Conservation (phyloP, 495 filamentous ascomycete species). For the Cercophora scortea region DNA sequence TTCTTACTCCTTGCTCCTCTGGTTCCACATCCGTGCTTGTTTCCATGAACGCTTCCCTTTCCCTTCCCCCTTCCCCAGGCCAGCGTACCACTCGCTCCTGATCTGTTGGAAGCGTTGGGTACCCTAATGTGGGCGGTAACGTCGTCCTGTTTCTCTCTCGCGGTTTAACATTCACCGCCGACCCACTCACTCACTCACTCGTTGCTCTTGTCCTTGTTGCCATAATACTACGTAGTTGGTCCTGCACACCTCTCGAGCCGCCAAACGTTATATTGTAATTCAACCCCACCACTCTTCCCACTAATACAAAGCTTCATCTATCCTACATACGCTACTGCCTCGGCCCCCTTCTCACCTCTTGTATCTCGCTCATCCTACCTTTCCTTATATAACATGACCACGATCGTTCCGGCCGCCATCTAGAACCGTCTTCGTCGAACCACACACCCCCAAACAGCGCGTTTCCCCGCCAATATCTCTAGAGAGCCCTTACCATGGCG, state of each 20-base stretch:
- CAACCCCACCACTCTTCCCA: constrained; percentile 11
- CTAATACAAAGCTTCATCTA: constrained; percentile 7
- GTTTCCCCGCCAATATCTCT: neutral
- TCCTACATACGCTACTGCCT: constrained; percentile 2
- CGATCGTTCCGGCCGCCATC: constrained; percentile 5
- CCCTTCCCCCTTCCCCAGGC: constrained; percentile 3
- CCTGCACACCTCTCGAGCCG: constrained; percentile 11
- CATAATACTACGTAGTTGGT: constrained; percentile 12
- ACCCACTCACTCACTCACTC: constrained; percentile 9
- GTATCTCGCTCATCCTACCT: neutral
- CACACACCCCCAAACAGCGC: neutral
- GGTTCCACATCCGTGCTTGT: constrained; percentile 4
- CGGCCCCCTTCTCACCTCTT: neutral
- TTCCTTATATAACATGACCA: constrained; percentile 13
- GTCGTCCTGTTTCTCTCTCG: constrained; percentile 6
- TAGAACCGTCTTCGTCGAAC: constrained; percentile 4
- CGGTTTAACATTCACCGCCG: constrained; percentile 6
- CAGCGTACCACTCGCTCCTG: constrained; percentile 13
- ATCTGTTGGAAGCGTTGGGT: constrained; percentile 9
- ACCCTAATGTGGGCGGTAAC: constrained; percentile 10
- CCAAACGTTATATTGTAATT: constrained; percentile 18
- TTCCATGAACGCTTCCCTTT: constrained; percentile 2
- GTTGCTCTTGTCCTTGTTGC: constrained; percentile 6
- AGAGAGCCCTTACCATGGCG: constrained; percentile 22
- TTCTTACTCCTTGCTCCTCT: constrained; percentile 2